Evolutionary conservation across 2,329 filamentous ascomycete genomes (phyloP), one percentile per base, ranked within the genome.

Genomic region (Botrytis fabae): DNA sequence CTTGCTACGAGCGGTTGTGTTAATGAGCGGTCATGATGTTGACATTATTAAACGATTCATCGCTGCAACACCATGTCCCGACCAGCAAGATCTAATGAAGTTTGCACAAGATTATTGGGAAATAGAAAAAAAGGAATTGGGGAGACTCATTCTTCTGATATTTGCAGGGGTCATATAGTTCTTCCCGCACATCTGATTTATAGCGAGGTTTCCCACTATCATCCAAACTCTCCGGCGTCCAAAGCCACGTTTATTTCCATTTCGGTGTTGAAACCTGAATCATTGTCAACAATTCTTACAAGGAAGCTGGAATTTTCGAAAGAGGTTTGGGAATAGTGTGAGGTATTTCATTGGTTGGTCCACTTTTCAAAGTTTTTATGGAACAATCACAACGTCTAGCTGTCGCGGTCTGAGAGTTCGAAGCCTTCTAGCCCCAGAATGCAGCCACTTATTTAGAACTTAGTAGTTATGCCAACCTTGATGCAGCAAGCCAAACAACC

Each of bases 341-440:
- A 59, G 22, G 38, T 1, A 42, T 62, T 42, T 60, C 12, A 68
- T 42, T 59, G 28, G 28, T 48, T 25, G 48, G 3, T 48, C 70
- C 70, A 72, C 62, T 66, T 72, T 72, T 72, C 48, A 68, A 10
- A 48, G 51, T 68, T 71, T 71, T 68, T 32, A 40, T 66, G 28
- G n/a, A 57, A 65, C 61, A 59, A 22, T 46, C 28, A 48, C 38
- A 40, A 42, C 44, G n/a, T 59, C 22, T 38, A 71, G 61, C 60
- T 54, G 62, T 54, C 28, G 25, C 40, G 46, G 46, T 68, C 35
- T n/a, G 51, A 68, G 25, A 28, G 38, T 54, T 68, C 20, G 46
- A 22, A 40, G 22, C 18, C 16, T 54, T 54, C 16, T 54, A 66
- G 46, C 46, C 25, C 16, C 35, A 28, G 25, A 28, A 2, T 54